phyloP scores from a whole-genome alignment of 768 basidiomycete genomes.

The Leccinum disarticulatum region DNA sequence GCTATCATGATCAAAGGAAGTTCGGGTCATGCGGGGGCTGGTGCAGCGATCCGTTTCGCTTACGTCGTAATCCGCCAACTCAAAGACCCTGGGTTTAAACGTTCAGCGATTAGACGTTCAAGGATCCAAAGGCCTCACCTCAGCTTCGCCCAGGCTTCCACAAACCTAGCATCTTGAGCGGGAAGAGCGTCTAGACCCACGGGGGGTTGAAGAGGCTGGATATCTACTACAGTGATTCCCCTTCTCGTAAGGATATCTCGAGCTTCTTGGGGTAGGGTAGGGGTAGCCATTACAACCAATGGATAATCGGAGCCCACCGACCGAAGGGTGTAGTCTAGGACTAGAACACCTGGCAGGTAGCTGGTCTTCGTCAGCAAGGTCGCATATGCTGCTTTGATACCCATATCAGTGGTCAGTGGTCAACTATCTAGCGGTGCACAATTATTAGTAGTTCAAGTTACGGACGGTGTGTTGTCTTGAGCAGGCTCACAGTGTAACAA shows the following conservation, averaged over 20 bases:
- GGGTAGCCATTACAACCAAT: slow-evolving; percentile 77
- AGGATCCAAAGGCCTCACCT: slow-evolving; percentile 34
- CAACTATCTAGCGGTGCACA: not conserved
- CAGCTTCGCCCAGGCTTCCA: slow-evolving; percentile 66
- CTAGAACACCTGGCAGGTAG: slow-evolving; percentile 59
- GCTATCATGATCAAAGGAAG: slow-evolving; percentile 40
- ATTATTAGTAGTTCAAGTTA: not conserved
- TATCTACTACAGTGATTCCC: slow-evolving; percentile 55
- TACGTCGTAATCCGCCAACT: slow-evolving; percentile 67
- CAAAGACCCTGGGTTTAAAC: slow-evolving; percentile 48
- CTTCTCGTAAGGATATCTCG: slow-evolving; percentile 50
- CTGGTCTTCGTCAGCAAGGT: slow-evolving; percentile 71
- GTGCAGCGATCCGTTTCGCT: slow-evolving; percentile 11
- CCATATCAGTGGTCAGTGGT: slow-evolving; percentile 27
- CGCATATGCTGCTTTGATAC: slow-evolving; percentile 57
- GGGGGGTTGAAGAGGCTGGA: slow-evolving; percentile 57
- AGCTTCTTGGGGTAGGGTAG: slow-evolving; percentile 50
- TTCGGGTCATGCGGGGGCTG: not conserved
- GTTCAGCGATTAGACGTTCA: not conserved
- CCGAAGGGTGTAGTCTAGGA: slow-evolving; percentile 52
- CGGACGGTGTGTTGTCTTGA: not conserved
- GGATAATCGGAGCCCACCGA: slow-evolving; percentile 64
- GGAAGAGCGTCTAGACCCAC: slow-evolving; percentile 38
- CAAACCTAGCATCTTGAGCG: slow-evolving; percentile 47
- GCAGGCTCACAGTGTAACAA: not conserved